Evolutionary conservation across 352 stramenopile species (phyloP).

Genomic region (Globisporangium carolinianum): DNA sequence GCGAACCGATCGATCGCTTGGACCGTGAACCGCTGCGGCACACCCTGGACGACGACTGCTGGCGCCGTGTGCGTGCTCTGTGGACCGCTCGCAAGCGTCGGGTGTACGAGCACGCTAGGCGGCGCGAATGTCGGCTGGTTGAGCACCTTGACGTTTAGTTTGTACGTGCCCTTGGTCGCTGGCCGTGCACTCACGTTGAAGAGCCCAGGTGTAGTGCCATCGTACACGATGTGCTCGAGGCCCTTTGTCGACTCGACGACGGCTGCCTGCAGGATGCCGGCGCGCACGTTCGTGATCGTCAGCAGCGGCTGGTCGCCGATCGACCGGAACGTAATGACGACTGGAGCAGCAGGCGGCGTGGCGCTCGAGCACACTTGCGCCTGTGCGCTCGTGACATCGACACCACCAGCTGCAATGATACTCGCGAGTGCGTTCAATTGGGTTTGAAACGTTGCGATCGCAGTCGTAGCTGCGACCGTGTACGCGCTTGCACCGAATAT

Average conservation of each 20-base stretch:
- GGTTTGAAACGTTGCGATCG: constrained; percentile 25
- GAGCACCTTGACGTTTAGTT: constrained; percentile 45
- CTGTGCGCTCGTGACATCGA: constrained; percentile 36
- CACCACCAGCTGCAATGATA: constrained; percentile 35
- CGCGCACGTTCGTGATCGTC: constrained; percentile 27
- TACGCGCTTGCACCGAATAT: constrained; percentile 27
- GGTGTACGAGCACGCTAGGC: constrained; percentile 68
- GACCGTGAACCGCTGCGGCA: constrained; percentile 71
- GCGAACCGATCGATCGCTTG: constrained; percentile 89
- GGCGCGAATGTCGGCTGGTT: constrained; percentile 52
- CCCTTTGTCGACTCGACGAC: constrained; percentile 60
- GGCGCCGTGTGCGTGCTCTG: constrained; percentile 75
- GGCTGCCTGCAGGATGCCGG: constrained; percentile 40
- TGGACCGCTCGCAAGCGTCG: constrained; percentile 57
- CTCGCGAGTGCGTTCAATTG: constrained; percentile 42
- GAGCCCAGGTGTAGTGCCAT: constrained; percentile 43
- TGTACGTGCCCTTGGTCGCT: constrained; percentile 64
- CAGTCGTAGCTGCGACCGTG: constrained; percentile 31
- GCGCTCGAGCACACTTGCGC: constrained; percentile 28
- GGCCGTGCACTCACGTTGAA: constrained; percentile 86
- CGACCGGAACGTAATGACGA: constrained; percentile 38
- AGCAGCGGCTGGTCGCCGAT: constrained; percentile 43
- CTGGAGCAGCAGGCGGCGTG: constrained; percentile 11
- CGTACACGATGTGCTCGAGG: constrained; percentile 64
- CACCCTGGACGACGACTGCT: constrained; percentile 74